phyloP scores from a whole-genome alignment of 2,329 filamentous ascomycete genomes.

The Sporothrix dimorphospora region DNA sequence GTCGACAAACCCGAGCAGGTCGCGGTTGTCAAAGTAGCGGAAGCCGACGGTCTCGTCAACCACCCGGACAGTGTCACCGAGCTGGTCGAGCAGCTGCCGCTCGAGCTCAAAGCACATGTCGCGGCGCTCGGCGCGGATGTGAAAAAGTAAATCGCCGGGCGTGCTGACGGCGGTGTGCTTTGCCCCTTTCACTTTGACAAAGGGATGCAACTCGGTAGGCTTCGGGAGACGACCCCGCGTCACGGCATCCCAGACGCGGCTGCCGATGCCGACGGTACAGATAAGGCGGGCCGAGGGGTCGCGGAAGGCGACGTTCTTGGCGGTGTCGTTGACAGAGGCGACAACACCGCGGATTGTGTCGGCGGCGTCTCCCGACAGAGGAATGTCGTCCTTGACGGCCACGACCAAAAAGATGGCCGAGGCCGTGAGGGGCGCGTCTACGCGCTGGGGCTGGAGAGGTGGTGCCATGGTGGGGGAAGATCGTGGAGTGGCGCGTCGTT shows the following conservation, averaged over 20 bases:
- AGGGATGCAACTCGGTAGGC: conserved; percentile 56
- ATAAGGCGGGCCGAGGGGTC: conserved; percentile 51
- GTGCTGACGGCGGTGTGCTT: conserved; percentile 58
- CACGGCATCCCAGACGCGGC: conserved; percentile 54
- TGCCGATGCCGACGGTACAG: conserved; percentile 60
- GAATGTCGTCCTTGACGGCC: conserved; percentile 40
- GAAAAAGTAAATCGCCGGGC: conserved; percentile 60
- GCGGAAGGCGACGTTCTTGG: conserved; percentile 58
- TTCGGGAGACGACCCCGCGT: conserved; percentile 44
- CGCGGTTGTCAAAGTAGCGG: conserved; percentile 62
- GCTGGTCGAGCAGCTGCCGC: conserved; percentile 53
- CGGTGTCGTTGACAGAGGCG: conserved; percentile 48
- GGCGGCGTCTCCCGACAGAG: conserved; percentile 40
- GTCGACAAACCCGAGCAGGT: conserved; percentile 63
- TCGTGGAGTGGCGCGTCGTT: background rate
- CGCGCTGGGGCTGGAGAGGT: conserved; percentile 47
- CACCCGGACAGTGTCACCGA: conserved; percentile 52
- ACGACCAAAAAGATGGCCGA: conserved; percentile 59
- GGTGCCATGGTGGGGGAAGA: background rate
- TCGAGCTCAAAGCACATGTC: conserved; percentile 64
- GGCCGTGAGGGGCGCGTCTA: conserved; percentile 55
- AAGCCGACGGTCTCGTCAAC: conserved; percentile 60
- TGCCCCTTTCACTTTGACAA: conserved; percentile 50
- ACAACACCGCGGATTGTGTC: conserved; percentile 50
- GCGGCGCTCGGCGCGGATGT: conserved; percentile 59